Evolutionary conservation across 2,329 filamentous ascomycete genomes (phyloP), one percentile per base, ranked within the genome.

Genomic region (Westerdykella sp.): DNA sequence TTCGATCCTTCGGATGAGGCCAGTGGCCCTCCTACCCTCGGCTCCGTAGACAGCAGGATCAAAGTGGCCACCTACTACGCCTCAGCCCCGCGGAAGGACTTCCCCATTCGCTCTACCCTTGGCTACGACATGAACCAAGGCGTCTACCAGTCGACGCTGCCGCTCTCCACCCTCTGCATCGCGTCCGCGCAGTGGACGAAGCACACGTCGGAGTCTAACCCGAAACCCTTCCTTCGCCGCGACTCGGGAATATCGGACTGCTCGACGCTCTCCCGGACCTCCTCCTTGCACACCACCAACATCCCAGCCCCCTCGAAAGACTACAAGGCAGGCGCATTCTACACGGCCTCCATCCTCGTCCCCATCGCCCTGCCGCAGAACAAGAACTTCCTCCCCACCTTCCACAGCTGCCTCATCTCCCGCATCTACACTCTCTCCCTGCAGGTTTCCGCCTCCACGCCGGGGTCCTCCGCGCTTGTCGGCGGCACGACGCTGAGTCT

Each of bases 341-440:
- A 83, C 65, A 81, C 78, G 2, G 73, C 81, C 6, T 71, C 71
- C n/a, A 68, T 87, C 30, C 59, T 83, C 2, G 76, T 85, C 2
- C 83, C 83, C 0, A 69, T 86, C 54, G 74, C 74, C 1, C 71
- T 85, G 0, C 82, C 83, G 1, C 55, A 59, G n/a, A 69, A 69
- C 48, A 84, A 82, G 53, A 68, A 74, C 21, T 84, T 84, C 59
- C 67, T 84, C 15, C 84, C 83, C 1, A 83, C 81, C 2, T 87
- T 87, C 67, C 80, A 85, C 68, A 75, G 77, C 32, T 87, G 83
- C 60, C 73, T 86, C 41, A 68, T 80, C 36, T 80, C 78, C n/a
- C 74, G 84, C 41, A 67, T 73, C 14, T 87, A 87, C 60, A 63
- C 70, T 4, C 72, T 87, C 12, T 76, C 80, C 41, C 65, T 87